Percentiles rank a stretch among this genome's conserved stretches.
phyloP scores from a whole-genome alignment of 2,329 filamentous ascomycete species.

The Aspergillus candidus region DNA sequence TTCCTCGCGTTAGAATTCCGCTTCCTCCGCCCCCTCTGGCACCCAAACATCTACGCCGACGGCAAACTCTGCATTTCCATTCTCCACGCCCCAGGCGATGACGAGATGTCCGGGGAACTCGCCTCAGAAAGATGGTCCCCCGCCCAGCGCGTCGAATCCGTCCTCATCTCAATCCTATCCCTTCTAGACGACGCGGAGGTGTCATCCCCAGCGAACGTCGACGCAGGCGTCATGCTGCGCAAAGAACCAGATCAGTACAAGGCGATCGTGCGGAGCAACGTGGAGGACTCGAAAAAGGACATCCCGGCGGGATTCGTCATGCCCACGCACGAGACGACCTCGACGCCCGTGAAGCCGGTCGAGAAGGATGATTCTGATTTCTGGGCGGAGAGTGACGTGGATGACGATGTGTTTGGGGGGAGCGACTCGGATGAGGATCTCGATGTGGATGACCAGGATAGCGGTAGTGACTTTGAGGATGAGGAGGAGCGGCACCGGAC shows the following conservation, averaged over 20 bases:
- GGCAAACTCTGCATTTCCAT: constrained; percentile 95
- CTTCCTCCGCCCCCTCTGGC: constrained; percentile 72
- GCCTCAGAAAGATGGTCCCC: constrained; percentile 93
- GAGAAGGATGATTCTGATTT: constrained; percentile 70
- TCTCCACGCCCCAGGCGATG: constrained; percentile 84
- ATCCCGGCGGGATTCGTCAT: constrained; percentile 75
- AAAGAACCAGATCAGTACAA: constrained; percentile 67
- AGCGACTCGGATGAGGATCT: constrained; percentile 56
- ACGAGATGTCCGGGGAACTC: constrained; percentile 82
- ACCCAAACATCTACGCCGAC: constrained; percentile 90
- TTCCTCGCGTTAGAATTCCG: constrained; percentile 58
- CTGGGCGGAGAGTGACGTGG: constrained; percentile 66
- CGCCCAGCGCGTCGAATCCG: constrained; percentile 87
- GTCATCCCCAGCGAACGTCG: constrained; percentile 88
- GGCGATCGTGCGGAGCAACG: constrained; percentile 59
- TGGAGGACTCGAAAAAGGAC: constrained; percentile 68
- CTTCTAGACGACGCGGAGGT: constrained; percentile 92
- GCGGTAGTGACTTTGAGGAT: constrained; percentile 53
- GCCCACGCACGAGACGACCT: constrained; percentile 63
- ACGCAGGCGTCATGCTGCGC: constrained; percentile 80
- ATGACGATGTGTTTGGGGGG: constrained; percentile 71
- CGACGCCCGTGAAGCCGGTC: constrained; percentile 45
- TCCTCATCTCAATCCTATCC: constrained; percentile 84
- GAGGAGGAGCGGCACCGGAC: constrained; percentile 1
- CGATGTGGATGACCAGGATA: constrained; percentile 39